Percentiles rank a stretch among this genome's conserved stretches.
These are phyloP conservation scores for Pythium scleroteichum DNA, from an alignment of 352 stramenopile genomes.

Conservation along the genomic window DNA sequence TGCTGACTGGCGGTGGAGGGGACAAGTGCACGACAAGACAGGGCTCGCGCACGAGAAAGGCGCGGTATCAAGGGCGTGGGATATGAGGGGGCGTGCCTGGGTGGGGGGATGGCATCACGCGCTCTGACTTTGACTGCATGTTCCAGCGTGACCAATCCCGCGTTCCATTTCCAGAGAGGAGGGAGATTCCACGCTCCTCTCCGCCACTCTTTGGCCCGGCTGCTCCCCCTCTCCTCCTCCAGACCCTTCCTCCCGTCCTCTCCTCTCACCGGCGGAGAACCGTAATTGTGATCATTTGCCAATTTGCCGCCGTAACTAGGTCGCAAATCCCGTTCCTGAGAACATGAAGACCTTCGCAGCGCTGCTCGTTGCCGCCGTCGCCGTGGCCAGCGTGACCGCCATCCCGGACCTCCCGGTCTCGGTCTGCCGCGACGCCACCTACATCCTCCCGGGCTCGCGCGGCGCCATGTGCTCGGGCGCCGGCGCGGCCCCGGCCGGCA, in stretches of 20 bases:
- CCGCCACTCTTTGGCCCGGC: neutral
- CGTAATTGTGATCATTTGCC: conserved; percentile 14
- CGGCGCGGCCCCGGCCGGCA: conserved; percentile 21
- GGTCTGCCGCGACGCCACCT: conserved; percentile 39
- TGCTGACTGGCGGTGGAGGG: too few relatives aligned
- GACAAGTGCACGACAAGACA: too few relatives aligned
- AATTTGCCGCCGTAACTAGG: conserved; percentile 27
- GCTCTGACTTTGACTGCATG: neutral
- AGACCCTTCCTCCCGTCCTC: neutral
- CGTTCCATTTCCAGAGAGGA: neutral
- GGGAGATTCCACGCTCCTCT: neutral
- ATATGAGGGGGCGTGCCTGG: neutral
- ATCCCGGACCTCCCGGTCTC: conserved; percentile 23
- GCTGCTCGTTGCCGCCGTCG: conserved; percentile 22
- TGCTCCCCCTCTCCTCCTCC: neutral
- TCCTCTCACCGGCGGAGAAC: conserved; percentile 4
- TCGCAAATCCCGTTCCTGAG: conserved; percentile 16
- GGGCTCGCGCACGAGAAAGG: neutral
- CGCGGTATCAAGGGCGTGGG: neutral
- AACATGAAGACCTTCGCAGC: conserved; percentile 23
- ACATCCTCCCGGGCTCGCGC: conserved; percentile 24
- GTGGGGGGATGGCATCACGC: neutral
- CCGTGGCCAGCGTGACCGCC: conserved; percentile 14
- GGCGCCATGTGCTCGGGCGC: conserved; percentile 32
- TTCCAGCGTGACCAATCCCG: neutral